Evolutionary conservation across 257 asterid species (phyloP), one percentile per base, ranked within the genome.

Genomic region (Solanum medicagineum): DNA sequence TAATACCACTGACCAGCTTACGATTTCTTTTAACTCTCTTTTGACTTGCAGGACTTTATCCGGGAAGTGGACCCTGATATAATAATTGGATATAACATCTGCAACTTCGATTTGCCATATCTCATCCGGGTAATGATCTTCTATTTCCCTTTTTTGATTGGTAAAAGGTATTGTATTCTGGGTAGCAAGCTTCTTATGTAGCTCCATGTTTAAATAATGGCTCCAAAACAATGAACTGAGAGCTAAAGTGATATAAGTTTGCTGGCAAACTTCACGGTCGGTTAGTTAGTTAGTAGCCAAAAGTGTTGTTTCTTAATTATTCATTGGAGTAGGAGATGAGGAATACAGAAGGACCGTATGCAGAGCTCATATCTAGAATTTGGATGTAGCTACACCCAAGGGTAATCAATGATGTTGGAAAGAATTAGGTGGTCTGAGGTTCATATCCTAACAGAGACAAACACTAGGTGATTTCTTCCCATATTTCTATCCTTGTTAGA

Each of bases 61-160:
- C 95, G 96, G 68, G 99, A 97, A 88, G 95, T 95, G 90, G 99
- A 97, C 90, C 99, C 99, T 57, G 99, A 97, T 86, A 94, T 97
- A 83, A 88, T 97, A 85, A 95, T 97, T 90, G 99, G 99, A 80
- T 97, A 97, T 89, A 97, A 97, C 90, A 97, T 97, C 84, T 97
- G 99, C 93, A 97, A 97, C 86, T 97, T 97, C 88, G 99, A 95
- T 92, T 86, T 97, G 87, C 99, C 99, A 47, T 97, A 97, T 90
- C 98, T 97, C 87, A 97, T 97, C 88, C 95, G 95, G 98, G 98
- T 95, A 81, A 63, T 77, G 66, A 55, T 42, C 53, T 69, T 70
- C 51, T 19, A 69, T 42, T 9, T 15, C 49, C 13, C n/a, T 29
- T 70, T 70, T 42, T 70, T 16, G 75, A 10, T 40, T 40, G 29